phyloP scores from a whole-genome alignment of 1,284 basidiomycete species.

The Austroboletus olivaceoglutinosus region DNA sequence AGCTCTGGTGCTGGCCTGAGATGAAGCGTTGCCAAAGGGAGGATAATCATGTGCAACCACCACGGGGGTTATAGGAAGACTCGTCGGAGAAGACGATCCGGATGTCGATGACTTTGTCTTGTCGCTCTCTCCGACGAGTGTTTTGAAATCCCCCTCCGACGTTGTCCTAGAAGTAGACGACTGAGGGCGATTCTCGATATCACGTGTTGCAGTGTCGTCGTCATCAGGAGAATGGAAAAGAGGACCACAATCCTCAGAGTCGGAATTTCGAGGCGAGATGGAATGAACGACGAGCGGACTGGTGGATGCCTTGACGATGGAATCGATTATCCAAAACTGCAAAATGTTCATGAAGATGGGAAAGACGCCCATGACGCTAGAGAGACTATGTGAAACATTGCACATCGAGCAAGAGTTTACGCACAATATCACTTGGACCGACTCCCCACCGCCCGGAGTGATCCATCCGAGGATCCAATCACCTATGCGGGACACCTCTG shows the following conservation, averaged over 20 bases:
- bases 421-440: conserved; percentile 81
- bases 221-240: conserved; percentile 54
- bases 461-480: conserved; percentile 86
- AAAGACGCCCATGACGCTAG: conserved; percentile 87
- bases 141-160: conserved; percentile 29
- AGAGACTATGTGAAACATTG: conserved; percentile 9
- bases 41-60: conserved; percentile 57
- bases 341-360: conserved; percentile 91
- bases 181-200: conserved; percentile 47
- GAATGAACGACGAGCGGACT: conserved; percentile 39
- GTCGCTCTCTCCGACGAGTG: conserved; percentile 32
- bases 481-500: conserved; percentile 70
- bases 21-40: conserved; percentile 46
- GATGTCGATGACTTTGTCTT: conserved; percentile 27
- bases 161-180: conserved; percentile 35
- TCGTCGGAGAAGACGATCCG: conserved; percentile 34
- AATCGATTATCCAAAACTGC: conserved; percentile 88
- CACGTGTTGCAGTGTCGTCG: conserved; percentile 42
- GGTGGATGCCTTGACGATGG: conserved; percentile 74
- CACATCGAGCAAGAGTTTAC: conserved; percentile 29
- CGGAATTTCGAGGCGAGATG: conserved; percentile 35
- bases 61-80: conserved; percentile 29
- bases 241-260: conserved; percentile 54
- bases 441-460: conserved; percentile 53
- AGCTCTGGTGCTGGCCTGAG: conserved; percentile 26